These are phyloP conservation scores for Monascus ruber DNA, from an alignment of 2,329 filamentous ascomycete species.

Conservation along the genomic window DNA sequence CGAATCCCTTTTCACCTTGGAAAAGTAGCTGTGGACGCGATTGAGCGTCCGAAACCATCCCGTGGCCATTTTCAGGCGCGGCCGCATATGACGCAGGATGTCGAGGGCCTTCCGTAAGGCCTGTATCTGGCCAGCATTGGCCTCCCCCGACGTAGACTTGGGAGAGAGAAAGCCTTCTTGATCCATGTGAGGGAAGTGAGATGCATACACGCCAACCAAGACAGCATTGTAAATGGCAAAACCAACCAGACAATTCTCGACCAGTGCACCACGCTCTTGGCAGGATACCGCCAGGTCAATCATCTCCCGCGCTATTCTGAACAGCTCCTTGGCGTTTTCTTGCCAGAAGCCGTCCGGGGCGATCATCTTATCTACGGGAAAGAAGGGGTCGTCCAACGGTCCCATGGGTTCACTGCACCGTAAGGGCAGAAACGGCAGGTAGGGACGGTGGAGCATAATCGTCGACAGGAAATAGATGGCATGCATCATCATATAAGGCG, in stretches of 20 bases:
- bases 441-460: slow-evolving; percentile 45
- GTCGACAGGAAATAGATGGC: slow-evolving; percentile 43
- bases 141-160: slow-evolving; percentile 15
- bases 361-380: slow-evolving; percentile 32
- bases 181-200: slow-evolving; percentile 47
- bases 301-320: slow-evolving; percentile 42
- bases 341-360: slow-evolving; percentile 42
- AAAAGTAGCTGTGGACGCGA: slow-evolving; percentile 30
- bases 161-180: slow-evolving; percentile 36
- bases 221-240: slow-evolving; percentile 46
- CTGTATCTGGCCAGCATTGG: slow-evolving; percentile 21
- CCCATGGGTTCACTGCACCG: slow-evolving; percentile 39
- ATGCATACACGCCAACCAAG: slow-evolving; percentile 41
- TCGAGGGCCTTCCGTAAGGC: slow-evolving; percentile 24
- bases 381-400: slow-evolving; percentile 40
- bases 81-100: slow-evolving; percentile 30
- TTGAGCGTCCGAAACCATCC: slow-evolving; percentile 36
- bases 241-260: slow-evolving; percentile 45
- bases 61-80: slow-evolving; percentile 28
- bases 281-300: slow-evolving; percentile 42
- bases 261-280: slow-evolving; percentile 39
- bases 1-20: slow-evolving; percentile 28
- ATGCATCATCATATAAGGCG: slow-evolving; percentile 46
- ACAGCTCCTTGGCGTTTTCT: slow-evolving; percentile 38
- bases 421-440: slow-evolving; percentile 44